Evolutionary conservation across 768 basidiomycete genomes (phyloP).

Genomic region (Mycena rebaudengoi): DNA sequence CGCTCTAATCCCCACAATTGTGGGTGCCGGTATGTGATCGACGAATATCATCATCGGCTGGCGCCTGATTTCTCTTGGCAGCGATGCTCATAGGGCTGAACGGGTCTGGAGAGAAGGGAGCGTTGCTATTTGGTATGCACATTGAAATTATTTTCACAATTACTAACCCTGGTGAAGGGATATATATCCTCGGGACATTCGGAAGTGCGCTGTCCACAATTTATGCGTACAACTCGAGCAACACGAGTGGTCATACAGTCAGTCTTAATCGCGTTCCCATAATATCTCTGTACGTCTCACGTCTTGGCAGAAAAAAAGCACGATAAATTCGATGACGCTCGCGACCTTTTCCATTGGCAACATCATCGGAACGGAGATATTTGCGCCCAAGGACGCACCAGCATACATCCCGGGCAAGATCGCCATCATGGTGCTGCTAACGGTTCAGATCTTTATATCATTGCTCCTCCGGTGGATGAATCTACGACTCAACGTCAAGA

Average conservation of each 20-base stretch:
- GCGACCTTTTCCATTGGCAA: constrained; percentile 65
- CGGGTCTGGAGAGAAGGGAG: constrained; percentile 56
- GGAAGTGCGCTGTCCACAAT: constrained; percentile 66
- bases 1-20: constrained; percentile 64
- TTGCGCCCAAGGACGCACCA: constrained; percentile 68
- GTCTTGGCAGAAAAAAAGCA: constrained; percentile 62
- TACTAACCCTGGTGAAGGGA: constrained; percentile 23
- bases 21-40: constrained; percentile 54
- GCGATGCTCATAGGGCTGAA: constrained; percentile 66
- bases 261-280: not conserved
- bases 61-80: constrained; percentile 17
- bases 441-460: constrained; percentile 57
- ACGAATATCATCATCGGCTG: not conserved
- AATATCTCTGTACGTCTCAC: not conserved
- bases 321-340: constrained; percentile 68
- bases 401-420: constrained; percentile 73
- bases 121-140: constrained; percentile 60
- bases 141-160: too few relatives aligned
- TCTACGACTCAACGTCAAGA: constrained; percentile 59
- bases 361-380: constrained; percentile 70
- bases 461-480: constrained; percentile 64
- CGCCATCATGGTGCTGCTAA: constrained; percentile 68
- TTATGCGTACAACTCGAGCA: constrained; percentile 72
- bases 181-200: constrained; percentile 62
- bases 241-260: constrained; percentile 66